Base-by-base conservation (phyloP, 2,329 filamentous ascomycete species). In the Diaporthe nobilis region DNA sequence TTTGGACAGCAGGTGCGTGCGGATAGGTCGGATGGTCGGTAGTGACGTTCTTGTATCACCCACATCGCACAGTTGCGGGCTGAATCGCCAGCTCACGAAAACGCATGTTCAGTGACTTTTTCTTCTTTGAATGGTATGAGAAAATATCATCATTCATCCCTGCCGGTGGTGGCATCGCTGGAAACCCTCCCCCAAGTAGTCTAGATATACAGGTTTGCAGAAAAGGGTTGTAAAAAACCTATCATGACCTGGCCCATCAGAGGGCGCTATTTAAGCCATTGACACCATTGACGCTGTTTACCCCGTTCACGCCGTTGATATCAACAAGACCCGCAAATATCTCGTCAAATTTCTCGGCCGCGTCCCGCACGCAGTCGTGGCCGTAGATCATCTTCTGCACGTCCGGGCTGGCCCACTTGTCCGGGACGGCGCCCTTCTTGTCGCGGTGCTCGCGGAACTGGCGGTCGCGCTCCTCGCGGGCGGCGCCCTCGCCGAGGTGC, bases 361-460 rank as follows among this genome's bases (percentile, higher is more conserved):
- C 87, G 73, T 90, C 88, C 79, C 86, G 83, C 68, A 90, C 86
- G 80, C 91, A 92, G 82, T 93, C 91, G 80, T 92, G 87, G 15
- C 89, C 88, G 82, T 93, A 93, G 76, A 93, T 90, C 87, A 90
- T 89, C 82, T 89, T 87, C 83, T 94, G 92, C 57, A 93, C 90
- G 79, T 93, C 92, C 13, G 91, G 91, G 82, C 92, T 92, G 4
- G 91, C 91, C 92, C 92, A 94, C 85, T 93, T 93, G 83, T 94
- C 92, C 3, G 91, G 91, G 76, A 89, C 89, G 74, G 84, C 84
- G 72, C 82, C 87, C 77, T 83, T 86, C 80, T 87, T 88, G 81
- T 79, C 85, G 78, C 85, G 87, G 77, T 89, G 85, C 72, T 88
- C 85, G 57, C 87, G 88, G 81, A 92, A 90, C 83, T 87, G 85